Percentiles rank a stretch among this genome's conserved stretches.
phyloP scores from a whole-genome alignment of 345 rosid genomes.

The Hypericum androsaemum region DNA sequence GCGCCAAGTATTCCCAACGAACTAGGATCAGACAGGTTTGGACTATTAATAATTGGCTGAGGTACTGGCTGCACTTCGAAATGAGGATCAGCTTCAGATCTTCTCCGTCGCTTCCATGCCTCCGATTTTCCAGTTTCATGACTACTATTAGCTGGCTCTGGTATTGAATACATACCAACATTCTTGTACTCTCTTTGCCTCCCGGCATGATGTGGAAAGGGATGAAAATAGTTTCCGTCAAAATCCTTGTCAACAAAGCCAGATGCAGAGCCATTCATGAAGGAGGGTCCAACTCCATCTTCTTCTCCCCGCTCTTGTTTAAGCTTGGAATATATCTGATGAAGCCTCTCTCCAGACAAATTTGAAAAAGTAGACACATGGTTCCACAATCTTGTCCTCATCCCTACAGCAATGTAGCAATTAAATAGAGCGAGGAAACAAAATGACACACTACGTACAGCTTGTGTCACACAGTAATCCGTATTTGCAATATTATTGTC shows the following conservation, averaged over 20 bases:
- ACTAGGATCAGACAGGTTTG: constrained; percentile 45
- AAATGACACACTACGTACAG: neutral
- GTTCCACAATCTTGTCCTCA: constrained; percentile 82
- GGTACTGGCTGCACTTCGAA: constrained; percentile 32
- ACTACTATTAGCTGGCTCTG: constrained; percentile 46
- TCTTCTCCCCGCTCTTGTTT: constrained; percentile 71
- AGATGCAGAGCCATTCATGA: constrained; percentile 42
- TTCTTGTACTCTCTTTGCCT: constrained; percentile 51
- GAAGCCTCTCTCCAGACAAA: constrained; percentile 78
- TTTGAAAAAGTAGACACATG: constrained; percentile 92
- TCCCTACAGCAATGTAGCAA: constrained; percentile 41
- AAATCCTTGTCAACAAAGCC: constrained; percentile 29
- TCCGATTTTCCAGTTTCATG: constrained; percentile 63
- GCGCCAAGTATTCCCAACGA: constrained; percentile 95
- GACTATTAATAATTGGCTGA: constrained; percentile 32
- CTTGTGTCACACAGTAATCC: too few relatives aligned
- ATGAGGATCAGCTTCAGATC: constrained; percentile 45
- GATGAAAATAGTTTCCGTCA: constrained; percentile 34
- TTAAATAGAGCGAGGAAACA: neutral
- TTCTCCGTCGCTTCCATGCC: constrained; percentile 84
- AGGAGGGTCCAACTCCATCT: constrained; percentile 63
- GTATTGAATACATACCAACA: constrained; percentile 30
- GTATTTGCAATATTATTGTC: neutral
- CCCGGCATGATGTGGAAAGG: constrained; percentile 30
- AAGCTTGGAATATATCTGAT: constrained; percentile 85